Evolutionary conservation across 306 rosid genomes (phyloP).

Genomic region (Cajanus cajan): DNA sequence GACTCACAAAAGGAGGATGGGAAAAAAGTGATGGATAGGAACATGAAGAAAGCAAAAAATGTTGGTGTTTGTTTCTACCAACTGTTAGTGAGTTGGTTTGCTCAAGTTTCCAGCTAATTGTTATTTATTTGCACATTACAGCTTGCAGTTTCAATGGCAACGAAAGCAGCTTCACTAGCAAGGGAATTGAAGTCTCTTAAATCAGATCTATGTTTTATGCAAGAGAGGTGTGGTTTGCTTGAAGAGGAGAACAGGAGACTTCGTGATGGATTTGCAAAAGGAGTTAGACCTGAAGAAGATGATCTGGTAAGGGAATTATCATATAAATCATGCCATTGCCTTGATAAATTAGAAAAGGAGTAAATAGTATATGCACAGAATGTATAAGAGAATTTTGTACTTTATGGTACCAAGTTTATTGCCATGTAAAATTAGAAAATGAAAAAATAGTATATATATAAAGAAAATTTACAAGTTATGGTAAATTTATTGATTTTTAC

Average conservation of each 20-base stretch:
- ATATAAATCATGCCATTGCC: neutral
- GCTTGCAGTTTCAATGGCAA: slow-evolving; percentile 92
- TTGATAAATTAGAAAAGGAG: neutral
- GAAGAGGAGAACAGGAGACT: slow-evolving; percentile 91
- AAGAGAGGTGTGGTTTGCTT: slow-evolving; percentile 69
- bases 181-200: slow-evolving; percentile 74
- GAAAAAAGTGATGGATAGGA: slow-evolving; percentile 39
- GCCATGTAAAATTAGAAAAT: too few relatives aligned
- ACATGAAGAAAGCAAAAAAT: slow-evolving; percentile 80
- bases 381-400: too few relatives aligned
- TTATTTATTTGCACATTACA: slow-evolving; percentile 17
- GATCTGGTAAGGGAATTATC: slow-evolving; percentile 60
- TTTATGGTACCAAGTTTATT: too few relatives aligned
- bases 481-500: too few relatives aligned
- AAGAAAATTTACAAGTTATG: too few relatives aligned
- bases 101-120: slow-evolving; percentile 10
- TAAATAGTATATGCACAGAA: neutral
- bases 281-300: slow-evolving; percentile 87
- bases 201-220: slow-evolving; percentile 74
- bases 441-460: too few relatives aligned
- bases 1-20: slow-evolving; percentile 43
- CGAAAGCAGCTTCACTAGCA: slow-evolving; percentile 75
- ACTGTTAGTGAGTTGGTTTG: neutral
- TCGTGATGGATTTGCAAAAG: slow-evolving; percentile 68
- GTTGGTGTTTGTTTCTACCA: slow-evolving; percentile 36